These are phyloP conservation scores for Phaeolepiota aurea DNA, from an alignment of 768 basidiomycete genomes.

Conservation along the genomic window DNA sequence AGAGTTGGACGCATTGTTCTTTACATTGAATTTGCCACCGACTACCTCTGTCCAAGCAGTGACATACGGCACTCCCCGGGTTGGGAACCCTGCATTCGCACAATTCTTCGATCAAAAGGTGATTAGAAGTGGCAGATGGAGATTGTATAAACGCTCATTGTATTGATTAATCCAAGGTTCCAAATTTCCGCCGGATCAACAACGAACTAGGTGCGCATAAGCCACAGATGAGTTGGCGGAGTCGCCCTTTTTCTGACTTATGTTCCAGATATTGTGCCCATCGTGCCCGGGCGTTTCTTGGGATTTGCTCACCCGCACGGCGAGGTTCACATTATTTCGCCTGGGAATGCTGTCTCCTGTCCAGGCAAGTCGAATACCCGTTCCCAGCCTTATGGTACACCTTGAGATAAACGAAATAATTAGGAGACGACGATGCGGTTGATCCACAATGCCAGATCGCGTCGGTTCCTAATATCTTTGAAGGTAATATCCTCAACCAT, in stretches of 20 bases:
- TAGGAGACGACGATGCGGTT: conserved; percentile 47
- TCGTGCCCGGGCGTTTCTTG: conserved; percentile 41
- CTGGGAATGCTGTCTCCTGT: conserved; percentile 26
- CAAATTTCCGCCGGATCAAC: conserved; percentile 30
- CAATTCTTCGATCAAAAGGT: conserved; percentile 39
- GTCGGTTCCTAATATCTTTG: conserved; percentile 45
- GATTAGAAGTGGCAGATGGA: not conserved
- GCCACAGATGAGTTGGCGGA: not conserved
- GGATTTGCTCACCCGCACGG: conserved; percentile 46
- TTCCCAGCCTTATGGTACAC: too few species aligned
- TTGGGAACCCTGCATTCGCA: conserved; percentile 31
- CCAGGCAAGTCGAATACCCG: conserved; percentile 22
- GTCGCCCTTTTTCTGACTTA: not conserved
- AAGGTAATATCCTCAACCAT: conserved; percentile 44
- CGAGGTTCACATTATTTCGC: conserved; percentile 43
- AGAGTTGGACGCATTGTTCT: conserved; percentile 34
- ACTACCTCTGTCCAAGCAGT: conserved; percentile 23
- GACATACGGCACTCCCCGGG: conserved; percentile 35
- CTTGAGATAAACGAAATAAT: too few species aligned
- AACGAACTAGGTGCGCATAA: conserved; percentile 21
- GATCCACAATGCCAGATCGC: conserved; percentile 45
- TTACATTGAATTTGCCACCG: conserved; percentile 29
- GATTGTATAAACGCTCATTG: too few species aligned
- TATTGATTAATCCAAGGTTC: conserved; percentile 14
- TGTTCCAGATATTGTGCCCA: conserved; percentile 38